A percentile compares a stretch with the other conserved stretches of the same genome.
These are phyloP conservation scores for Entomortierella parvispora DNA, from an alignment of 192 early-diverging fungal genomes.

Conservation along the genomic window DNA sequence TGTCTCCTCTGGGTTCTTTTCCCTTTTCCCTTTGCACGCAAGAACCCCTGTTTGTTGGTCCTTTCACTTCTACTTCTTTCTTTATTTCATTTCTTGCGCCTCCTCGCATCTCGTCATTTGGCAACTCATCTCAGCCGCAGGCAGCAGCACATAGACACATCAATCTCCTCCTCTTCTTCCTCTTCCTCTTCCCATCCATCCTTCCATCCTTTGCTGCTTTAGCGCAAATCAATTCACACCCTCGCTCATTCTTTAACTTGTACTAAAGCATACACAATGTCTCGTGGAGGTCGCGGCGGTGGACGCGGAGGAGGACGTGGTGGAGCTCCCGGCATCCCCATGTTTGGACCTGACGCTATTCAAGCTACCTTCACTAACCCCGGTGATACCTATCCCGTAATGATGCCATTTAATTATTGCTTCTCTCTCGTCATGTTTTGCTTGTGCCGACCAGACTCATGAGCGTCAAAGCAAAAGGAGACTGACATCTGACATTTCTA, in stretches of 20 bases:
- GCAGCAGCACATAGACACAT: too few species aligned
- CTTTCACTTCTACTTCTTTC: too few species aligned
- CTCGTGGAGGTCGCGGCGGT: slow-evolving; percentile 49
- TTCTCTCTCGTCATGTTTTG: background rate
- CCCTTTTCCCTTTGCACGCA: background rate
- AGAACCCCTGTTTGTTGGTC: slow-evolving; percentile 1
- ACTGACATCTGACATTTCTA: background rate
- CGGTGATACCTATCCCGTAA: slow-evolving; percentile 46
- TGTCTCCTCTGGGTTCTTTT: background rate
- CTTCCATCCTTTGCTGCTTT: too few species aligned
- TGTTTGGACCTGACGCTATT: slow-evolving; percentile 48
- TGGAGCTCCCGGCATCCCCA: slow-evolving; percentile 24
- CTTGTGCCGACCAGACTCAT: background rate
- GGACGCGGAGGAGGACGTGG: slow-evolving; percentile 23
- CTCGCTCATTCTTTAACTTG: background rate
- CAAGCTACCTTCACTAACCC: slow-evolving; percentile 47
- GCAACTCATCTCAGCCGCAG: too few species aligned
- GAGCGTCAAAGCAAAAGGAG: too few species aligned
- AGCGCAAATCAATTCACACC: slow-evolving; percentile 2
- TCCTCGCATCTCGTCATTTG: too few species aligned
- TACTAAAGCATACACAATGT: slow-evolving; percentile 17
- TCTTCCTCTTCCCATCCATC: too few species aligned
- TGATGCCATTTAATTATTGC: background rate
- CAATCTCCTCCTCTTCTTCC: too few species aligned
- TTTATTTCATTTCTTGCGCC: too few species aligned